phyloP scores from a whole-genome alignment of 1,139 yeast genomes.

The Yamadazyma sp. region DNA sequence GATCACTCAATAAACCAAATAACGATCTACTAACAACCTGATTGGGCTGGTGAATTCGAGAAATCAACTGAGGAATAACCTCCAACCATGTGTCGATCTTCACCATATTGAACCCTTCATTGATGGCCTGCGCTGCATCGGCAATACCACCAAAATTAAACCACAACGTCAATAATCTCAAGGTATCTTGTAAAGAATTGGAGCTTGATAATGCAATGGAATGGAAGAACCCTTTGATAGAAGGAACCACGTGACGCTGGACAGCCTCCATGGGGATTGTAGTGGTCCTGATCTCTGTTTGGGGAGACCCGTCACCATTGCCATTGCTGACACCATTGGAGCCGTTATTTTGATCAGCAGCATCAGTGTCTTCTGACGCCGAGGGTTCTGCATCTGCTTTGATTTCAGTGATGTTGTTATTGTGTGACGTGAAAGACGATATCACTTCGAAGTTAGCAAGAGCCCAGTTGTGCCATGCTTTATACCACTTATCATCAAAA shows the following conservation, averaged over 20 bases:
- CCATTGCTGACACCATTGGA: background rate
- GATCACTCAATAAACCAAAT: conserved; percentile 76
- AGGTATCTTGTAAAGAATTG: conserved; percentile 87
- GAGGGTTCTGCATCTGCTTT: conserved; percentile 22
- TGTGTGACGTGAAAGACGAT: conserved; percentile 56
- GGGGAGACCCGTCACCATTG: conserved; percentile 1
- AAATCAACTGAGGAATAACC: conserved; percentile 92
- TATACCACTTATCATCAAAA: conserved; percentile 90
- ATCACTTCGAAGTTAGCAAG: conserved; percentile 94
- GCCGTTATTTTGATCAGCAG: conserved; percentile 4
- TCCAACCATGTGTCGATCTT: conserved; percentile 93
- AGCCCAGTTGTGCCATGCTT: conserved; percentile 99
- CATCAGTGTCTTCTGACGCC: conserved; percentile 10
- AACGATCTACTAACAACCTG: conserved; percentile 79
- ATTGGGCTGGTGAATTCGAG: conserved; percentile 95
- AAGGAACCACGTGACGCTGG: conserved; percentile 88
- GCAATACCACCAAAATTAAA: conserved; percentile 91
- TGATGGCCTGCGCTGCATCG: conserved; percentile 88
- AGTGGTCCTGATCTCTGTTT: conserved; percentile 9
- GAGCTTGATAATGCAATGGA: conserved; percentile 86
- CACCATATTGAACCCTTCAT: conserved; percentile 87
- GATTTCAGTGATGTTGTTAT: conserved; percentile 25
- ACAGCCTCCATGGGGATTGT: conserved; percentile 57
- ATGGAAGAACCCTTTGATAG: conserved; percentile 92
- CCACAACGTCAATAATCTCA: conserved; percentile 90